Evolutionary conservation across 1,284 basidiomycete species (phyloP).

Genomic region (Ceratobasidium sp.): DNA sequence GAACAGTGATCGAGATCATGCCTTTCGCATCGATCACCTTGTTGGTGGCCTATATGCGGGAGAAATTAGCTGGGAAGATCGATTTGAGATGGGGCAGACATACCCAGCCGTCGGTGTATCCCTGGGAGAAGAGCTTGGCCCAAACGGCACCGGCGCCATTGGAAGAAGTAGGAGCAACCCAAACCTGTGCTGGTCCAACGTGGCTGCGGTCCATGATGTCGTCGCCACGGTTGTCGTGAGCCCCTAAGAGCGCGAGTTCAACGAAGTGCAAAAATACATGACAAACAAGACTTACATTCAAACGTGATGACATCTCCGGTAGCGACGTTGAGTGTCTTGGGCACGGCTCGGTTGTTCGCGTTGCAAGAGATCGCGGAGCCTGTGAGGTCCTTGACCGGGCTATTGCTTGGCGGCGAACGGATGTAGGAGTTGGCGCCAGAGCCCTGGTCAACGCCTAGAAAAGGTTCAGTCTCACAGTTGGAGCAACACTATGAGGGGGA

Average conservation of each 20-base stretch:
- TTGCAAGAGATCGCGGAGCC: conserved; percentile 29
- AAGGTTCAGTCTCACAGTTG: too few relatives aligned
- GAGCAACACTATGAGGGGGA: too few relatives aligned
- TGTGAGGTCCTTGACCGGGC: conserved; percentile 30
- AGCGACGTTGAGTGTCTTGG: conserved; percentile 12
- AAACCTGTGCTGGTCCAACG: conserved; percentile 34
- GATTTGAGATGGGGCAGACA: neutral
- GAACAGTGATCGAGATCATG: conserved; percentile 28
- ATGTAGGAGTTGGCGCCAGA: conserved; percentile 20
- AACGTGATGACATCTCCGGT: conserved; percentile 19
- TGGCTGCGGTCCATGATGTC: conserved; percentile 13
- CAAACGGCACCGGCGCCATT: conserved; percentile 11
- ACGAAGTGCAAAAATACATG: neutral
- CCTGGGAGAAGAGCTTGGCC: conserved; percentile 24
- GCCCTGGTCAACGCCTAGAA: conserved; percentile 5
- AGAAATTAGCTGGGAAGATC: neutral
- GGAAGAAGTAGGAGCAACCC: conserved; percentile 13
- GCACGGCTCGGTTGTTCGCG: conserved; percentile 18
- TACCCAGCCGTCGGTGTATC: conserved; percentile 12
- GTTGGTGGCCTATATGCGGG: conserved; percentile 32
- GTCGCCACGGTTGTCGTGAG: neutral
- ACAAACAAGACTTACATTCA: conserved; percentile 9
- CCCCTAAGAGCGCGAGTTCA: neutral
- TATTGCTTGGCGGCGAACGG: conserved; percentile 16
- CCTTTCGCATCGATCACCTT: conserved; percentile 39